Evolutionary conservation across 495 filamentous ascomycete species (phyloP).

Genomic region (Penicillium waksmanii): DNA sequence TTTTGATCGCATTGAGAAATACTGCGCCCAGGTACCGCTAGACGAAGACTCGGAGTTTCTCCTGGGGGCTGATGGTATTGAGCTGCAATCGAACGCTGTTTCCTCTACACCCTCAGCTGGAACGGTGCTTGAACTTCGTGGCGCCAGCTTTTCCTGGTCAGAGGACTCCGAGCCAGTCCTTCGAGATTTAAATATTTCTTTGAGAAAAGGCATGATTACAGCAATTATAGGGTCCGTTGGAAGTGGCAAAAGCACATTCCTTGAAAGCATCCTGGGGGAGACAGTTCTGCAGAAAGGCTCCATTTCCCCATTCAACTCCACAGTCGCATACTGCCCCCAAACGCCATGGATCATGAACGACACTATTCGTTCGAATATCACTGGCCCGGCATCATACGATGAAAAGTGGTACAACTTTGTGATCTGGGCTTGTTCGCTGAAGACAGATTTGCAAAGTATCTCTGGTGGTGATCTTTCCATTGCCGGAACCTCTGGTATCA

Average conservation of each 20-base stretch:
- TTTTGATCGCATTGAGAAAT: slow-evolving; percentile 38
- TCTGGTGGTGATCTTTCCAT: not conserved
- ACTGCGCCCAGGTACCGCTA: slow-evolving; percentile 14
- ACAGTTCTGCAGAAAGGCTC: slow-evolving; percentile 6
- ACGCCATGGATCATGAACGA: slow-evolving; percentile 44
- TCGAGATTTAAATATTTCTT: slow-evolving; percentile 5
- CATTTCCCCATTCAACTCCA: not conserved
- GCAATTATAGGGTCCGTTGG: slow-evolving; percentile 44
- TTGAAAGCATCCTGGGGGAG: slow-evolving; percentile 31
- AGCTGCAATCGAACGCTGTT: too few species aligned
- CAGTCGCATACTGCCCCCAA: slow-evolving; percentile 45
- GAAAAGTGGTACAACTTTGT: not conserved
- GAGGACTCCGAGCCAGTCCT: not conserved
- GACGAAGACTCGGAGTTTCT: not conserved
- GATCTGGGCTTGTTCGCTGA: not conserved
- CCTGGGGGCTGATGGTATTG: too few species aligned
- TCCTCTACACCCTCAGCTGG: too few species aligned
- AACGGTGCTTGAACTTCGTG: slow-evolving; percentile 8
- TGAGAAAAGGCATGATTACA: slow-evolving; percentile 20
- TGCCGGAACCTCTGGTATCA: not conserved
- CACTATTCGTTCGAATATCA: slow-evolving; percentile 45
- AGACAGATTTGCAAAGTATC: not conserved
- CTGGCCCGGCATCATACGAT: slow-evolving; percentile 10
- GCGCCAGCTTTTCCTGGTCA: slow-evolving; percentile 16
- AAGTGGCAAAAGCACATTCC: slow-evolving; percentile 42